Percentiles rank a stretch among this genome's conserved stretches.
Evolutionary conservation across 306 rosid species (phyloP).

Genomic region (Cicer cuneatum): DNA sequence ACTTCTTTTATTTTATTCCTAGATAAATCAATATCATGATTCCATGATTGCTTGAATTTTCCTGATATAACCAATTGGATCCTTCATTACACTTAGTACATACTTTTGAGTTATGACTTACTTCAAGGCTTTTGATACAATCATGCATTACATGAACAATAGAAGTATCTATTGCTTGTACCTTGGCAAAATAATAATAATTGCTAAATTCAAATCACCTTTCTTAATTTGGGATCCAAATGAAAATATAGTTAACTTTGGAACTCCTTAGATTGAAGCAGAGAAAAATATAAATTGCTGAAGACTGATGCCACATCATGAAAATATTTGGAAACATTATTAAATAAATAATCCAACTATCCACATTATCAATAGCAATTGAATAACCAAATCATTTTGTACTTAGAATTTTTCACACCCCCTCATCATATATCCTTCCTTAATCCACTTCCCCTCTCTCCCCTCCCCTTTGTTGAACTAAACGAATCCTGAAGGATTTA

Average conservation of each 20-base stretch:
- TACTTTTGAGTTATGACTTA: background rate
- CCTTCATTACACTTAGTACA: constrained; percentile 12
- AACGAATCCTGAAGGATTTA: too few relatives aligned
- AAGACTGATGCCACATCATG: background rate
- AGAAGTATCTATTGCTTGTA: constrained; percentile 1
- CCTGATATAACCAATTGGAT: background rate
- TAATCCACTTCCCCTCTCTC: background rate
- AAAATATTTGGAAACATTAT: constrained; percentile 14
- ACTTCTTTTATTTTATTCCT: constrained; percentile 7
- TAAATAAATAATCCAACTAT: background rate
- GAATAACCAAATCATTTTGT: constrained; percentile 28
- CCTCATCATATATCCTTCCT: constrained; percentile 3
- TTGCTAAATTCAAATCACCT: background rate
- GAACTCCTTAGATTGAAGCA: constrained; percentile 31
- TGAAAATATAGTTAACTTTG: constrained; percentile 6
- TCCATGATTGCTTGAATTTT: constrained; percentile 29
- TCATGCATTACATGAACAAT: constrained; percentile 23
- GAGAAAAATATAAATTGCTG: constrained; percentile 16
- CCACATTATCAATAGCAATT: background rate
- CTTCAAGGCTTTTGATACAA: constrained; percentile 4
- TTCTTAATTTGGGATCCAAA: constrained; percentile 9
- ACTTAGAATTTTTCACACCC: background rate
- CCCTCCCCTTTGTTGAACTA: too few relatives aligned
- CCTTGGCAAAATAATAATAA: background rate
- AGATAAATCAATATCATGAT: constrained; percentile 27